These are phyloP conservation scores for Umbelopsis sp. DNA, from an alignment of 192 early-diverging fungal species.

Conservation along the genomic window DNA sequence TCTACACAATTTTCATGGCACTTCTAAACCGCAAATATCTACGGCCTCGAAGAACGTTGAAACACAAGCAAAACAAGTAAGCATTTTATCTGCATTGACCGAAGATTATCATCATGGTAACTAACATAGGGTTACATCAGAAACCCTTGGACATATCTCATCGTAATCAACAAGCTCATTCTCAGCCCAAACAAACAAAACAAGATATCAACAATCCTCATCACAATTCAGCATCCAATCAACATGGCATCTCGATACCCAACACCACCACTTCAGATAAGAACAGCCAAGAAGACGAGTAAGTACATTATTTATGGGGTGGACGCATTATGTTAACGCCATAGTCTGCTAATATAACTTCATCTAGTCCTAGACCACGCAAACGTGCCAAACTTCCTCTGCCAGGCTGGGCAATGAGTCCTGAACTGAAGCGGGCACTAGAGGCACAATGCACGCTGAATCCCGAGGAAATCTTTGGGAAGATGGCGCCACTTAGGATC, in stretches of 20 bases:
- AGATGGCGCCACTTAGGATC: constrained; percentile 10
- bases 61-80: background rate
- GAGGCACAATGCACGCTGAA: constrained; percentile 1
- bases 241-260: background rate
- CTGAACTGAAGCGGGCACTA: constrained; percentile 9
- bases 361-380: background rate
- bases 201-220: background rate
- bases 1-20: background rate
- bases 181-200: too few relatives aligned
- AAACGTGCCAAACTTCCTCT: constrained; percentile 4
- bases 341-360: background rate
- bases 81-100: too few relatives aligned
- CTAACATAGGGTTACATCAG: too few relatives aligned
- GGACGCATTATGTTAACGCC: background rate
- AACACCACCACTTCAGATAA: background rate
- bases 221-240: background rate
- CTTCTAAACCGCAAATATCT: background rate
- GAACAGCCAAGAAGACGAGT: background rate
- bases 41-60: background rate
- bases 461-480: constrained; percentile 11
- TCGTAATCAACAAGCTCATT: too few relatives aligned
- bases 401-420: constrained; percentile 7
- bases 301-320: background rate
- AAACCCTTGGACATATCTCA: too few relatives aligned
- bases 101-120: too few relatives aligned